Percentiles rank a stretch among this genome's conserved stretches.
Evolutionary conservation across 2,329 filamentous ascomycete genomes (phyloP).

Genomic region (Colletotrichum limetticola): DNA sequence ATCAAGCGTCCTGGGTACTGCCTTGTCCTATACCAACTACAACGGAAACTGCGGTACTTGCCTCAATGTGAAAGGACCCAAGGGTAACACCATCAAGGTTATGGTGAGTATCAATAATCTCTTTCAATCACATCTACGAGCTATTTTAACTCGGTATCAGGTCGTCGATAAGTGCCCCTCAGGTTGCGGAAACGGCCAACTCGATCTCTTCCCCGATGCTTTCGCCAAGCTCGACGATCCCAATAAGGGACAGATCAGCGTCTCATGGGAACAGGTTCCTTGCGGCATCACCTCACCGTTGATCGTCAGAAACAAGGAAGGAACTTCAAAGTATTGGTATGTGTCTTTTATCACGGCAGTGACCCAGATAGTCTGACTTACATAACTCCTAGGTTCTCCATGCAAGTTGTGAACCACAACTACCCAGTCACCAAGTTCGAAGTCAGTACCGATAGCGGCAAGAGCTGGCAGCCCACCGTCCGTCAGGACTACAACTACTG

Average conservation of each 20-base stretch:
- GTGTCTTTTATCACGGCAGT: background rate
- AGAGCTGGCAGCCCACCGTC: conserved; percentile 65
- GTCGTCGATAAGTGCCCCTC: conserved; percentile 68
- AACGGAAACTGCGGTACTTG: conserved; percentile 29
- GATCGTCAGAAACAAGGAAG: conserved; percentile 63
- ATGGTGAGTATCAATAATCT: background rate
- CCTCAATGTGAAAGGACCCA: conserved; percentile 26
- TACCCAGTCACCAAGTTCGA: conserved; percentile 65
- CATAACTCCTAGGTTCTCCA: conserved; percentile 50
- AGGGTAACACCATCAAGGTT: conserved; percentile 28
- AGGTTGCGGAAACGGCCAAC: conserved; percentile 59
- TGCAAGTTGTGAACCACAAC: conserved; percentile 72
- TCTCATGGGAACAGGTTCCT: conserved; percentile 60
- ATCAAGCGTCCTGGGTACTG: conserved; percentile 17
- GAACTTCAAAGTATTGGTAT: conserved; percentile 48
- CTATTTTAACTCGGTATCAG: conserved; percentile 40
- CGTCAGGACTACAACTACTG: conserved; percentile 56
- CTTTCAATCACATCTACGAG: background rate
- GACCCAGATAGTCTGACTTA: conserved; percentile 45
- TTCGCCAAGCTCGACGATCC: conserved; percentile 58
- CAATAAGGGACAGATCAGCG: conserved; percentile 57
- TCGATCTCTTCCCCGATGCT: conserved; percentile 65
- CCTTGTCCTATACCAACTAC: conserved; percentile 22
- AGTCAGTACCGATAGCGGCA: conserved; percentile 68
- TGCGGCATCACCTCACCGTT: conserved; percentile 63